Evolutionary conservation across 2,329 filamentous ascomycete genomes (phyloP).

Genomic region (Ilyonectria mors-panacis): DNA sequence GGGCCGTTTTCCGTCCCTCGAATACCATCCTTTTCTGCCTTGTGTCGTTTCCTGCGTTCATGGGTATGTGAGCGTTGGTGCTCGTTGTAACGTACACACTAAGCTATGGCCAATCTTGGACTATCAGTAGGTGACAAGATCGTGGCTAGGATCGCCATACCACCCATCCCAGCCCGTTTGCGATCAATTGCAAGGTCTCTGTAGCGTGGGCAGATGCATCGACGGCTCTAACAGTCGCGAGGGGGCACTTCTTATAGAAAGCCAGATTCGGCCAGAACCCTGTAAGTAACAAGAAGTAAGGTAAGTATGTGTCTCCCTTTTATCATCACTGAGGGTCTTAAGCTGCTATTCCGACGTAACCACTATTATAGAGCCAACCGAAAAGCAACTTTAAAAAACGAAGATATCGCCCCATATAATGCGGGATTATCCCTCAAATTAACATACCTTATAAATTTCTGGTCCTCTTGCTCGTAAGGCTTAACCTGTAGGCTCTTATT

Average conservation of each 20-base stretch:
- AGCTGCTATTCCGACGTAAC: no score
- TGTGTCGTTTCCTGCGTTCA: no score
- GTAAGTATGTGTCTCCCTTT: conserved; percentile 41
- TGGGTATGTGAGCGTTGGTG: no score
- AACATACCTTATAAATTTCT: conserved; percentile 97
- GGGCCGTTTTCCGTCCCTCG: no score
- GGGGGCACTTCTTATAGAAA: conserved; percentile 65
- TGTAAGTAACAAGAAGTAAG: conserved; percentile 51
- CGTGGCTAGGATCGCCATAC: no score
- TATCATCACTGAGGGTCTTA: no score
- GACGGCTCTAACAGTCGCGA: conserved; percentile 29
- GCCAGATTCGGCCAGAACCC: conserved; percentile 73
- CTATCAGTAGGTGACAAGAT: no score
- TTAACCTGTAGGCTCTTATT: conserved; percentile 95
- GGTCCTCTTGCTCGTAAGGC: conserved; percentile 95
- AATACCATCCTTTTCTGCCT: no score
- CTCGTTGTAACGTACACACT: no score
- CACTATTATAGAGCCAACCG: conserved; percentile 1
- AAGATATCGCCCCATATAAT: conserved; percentile 40
- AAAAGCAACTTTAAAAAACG: conserved; percentile 36
- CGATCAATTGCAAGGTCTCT: no score
- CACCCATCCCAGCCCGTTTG: no score
- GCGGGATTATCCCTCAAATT: conserved; percentile 46
- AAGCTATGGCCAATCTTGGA: no score
- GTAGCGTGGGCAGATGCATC: conserved; percentile 27